These are phyloP conservation scores for Aspergillus sp. DNA, from an alignment of 2,329 filamentous ascomycete genomes.

Conservation along the genomic window DNA sequence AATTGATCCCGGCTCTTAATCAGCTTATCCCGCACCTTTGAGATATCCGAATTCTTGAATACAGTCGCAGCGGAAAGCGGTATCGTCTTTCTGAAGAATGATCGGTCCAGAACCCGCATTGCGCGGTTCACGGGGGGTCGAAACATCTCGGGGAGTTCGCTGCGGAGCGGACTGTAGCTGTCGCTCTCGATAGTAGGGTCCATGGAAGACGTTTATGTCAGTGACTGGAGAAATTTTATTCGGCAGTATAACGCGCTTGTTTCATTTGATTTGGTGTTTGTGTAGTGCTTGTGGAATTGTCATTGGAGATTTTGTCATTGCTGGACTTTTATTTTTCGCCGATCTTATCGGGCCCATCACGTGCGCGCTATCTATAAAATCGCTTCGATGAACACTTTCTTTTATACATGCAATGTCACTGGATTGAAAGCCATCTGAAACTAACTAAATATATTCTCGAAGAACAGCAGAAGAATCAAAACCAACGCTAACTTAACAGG, in stretches of 20 bases:
- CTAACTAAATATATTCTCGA: neutral
- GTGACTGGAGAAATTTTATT: neutral
- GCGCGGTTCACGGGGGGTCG: slow-evolving; percentile 78
- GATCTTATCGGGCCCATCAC: slow-evolving; percentile 29
- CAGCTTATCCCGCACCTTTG: slow-evolving; percentile 67
- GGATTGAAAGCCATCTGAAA: neutral
- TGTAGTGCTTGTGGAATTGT: neutral
- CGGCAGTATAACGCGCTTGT: too few relatives aligned
- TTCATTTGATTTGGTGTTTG: neutral
- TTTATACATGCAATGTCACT: neutral
- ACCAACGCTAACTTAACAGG: neutral
- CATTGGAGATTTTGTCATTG: neutral
- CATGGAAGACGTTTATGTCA: slow-evolving; percentile 12
- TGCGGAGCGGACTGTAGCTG: slow-evolving; percentile 18
- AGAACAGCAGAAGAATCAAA: neutral
- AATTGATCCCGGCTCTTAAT: slow-evolving; percentile 67
- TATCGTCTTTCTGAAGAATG: slow-evolving; percentile 76
- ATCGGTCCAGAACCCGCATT: slow-evolving; percentile 76
- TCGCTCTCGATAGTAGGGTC: slow-evolving; percentile 12
- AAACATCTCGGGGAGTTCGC: slow-evolving; percentile 56
- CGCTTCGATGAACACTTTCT: too few relatives aligned
- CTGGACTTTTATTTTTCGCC: neutral
- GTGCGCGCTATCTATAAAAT: slow-evolving; percentile 12
- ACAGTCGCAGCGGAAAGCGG: slow-evolving; percentile 77
- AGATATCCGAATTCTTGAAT: slow-evolving; percentile 72